Evolutionary conservation across 768 basidiomycete genomes (phyloP).

Genomic region (Clavaria fumosa): DNA sequence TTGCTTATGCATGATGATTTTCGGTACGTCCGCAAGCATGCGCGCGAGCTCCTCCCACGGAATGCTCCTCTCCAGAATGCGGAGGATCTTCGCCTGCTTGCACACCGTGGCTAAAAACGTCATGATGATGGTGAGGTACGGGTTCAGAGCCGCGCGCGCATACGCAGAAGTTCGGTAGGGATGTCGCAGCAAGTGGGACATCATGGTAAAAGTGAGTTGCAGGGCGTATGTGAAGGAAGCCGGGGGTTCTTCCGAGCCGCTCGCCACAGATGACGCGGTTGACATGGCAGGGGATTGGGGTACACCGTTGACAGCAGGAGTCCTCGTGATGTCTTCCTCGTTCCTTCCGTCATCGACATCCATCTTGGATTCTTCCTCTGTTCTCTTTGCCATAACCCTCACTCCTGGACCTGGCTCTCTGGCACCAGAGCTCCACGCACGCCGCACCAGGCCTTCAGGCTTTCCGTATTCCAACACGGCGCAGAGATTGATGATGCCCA

Average conservation of each 20-base stretch:
- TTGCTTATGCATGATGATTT: constrained; percentile 21
- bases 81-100: constrained; percentile 45
- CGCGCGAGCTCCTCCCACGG: constrained; percentile 69
- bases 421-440: constrained; percentile 35
- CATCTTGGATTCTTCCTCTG: constrained; percentile 36
- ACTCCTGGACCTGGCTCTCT: constrained; percentile 20
- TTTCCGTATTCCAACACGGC: constrained; percentile 82
- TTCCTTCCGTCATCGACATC: constrained; percentile 45
- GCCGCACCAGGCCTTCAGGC: constrained; percentile 51
- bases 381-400: constrained; percentile 35
- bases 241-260: constrained; percentile 32
- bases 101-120: constrained; percentile 77
- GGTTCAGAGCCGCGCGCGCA: constrained; percentile 48
- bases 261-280: constrained; percentile 15
- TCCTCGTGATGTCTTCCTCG: constrained; percentile 17
- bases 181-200: constrained; percentile 52
- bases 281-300: constrained; percentile 21
- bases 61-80: constrained; percentile 55
- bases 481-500: constrained; percentile 75
- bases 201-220: constrained; percentile 64
- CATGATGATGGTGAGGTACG: constrained; percentile 73
- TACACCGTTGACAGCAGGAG: constrained; percentile 2
- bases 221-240: constrained; percentile 58
- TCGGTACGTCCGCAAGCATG: constrained; percentile 48
- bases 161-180: constrained; percentile 45